Evolutionary conservation across 176 grass and related monocot genomes (phyloP).

Genomic region (Saccharum spontaneum): DNA sequence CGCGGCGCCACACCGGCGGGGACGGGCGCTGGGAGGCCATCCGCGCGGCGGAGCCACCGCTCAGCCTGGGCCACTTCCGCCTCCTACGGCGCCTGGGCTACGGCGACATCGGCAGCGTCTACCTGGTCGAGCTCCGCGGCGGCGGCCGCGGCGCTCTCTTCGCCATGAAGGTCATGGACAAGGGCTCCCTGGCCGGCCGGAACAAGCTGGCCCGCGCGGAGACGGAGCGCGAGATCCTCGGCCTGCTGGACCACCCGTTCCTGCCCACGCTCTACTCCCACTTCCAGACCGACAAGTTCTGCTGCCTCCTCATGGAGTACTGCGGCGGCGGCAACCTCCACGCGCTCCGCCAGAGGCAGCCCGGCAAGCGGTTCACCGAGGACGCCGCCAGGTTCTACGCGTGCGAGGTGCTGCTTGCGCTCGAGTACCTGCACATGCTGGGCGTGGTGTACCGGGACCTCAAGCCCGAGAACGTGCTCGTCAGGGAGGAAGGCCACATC

Average conservation of each 20-base stretch:
- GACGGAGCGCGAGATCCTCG: conserved; percentile 87
- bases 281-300: conserved; percentile 91
- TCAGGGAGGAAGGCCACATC: conserved; percentile 81
- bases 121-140: conserved; percentile 83
- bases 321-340: conserved; percentile 97
- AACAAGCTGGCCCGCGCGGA: conserved; percentile 82
- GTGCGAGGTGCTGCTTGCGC: conserved; percentile 77
- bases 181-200: conserved; percentile 58
- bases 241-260: conserved; percentile 86
- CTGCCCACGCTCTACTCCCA: conserved; percentile 87
- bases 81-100: conserved; percentile 76
- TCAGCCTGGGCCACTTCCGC: conserved; percentile 86
- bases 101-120: conserved; percentile 95
- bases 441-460: conserved; percentile 86
- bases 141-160: conserved; percentile 50
- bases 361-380: conserved; percentile 72
- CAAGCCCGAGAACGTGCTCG: conserved; percentile 88
- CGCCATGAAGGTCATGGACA: conserved; percentile 99
- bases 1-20: conserved; percentile 71
- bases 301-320: conserved; percentile 94
- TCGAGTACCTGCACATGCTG: conserved; percentile 96
- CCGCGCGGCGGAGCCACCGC: conserved; percentile 54
- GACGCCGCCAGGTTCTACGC: conserved; percentile 87
- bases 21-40: conserved; percentile 79
- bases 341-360: conserved; percentile 82